These are phyloP conservation scores for Arctium lappa DNA, from an alignment of 129 eudicot genomes.

Conservation along the genomic window DNA sequence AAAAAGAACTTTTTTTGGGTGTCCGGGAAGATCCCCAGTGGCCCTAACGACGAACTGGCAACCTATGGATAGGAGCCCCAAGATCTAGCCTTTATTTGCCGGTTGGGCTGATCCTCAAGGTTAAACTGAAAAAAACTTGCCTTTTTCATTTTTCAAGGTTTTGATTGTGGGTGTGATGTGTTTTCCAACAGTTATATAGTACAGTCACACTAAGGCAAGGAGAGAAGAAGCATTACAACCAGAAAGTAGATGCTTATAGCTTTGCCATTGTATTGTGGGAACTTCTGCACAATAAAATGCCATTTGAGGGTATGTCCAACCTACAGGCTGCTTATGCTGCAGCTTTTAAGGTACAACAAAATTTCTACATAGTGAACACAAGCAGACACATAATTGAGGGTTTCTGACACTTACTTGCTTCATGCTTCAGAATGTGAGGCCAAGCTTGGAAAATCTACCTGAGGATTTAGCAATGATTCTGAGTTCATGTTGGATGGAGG, in stretches of 20 bases:
- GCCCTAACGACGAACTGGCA: too few species aligned
- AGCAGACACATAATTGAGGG: not conserved
- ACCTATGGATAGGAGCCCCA: too few species aligned
- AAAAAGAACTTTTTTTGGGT: too few species aligned
- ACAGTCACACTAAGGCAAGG: constrained; percentile 72
- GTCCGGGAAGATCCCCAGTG: too few species aligned
- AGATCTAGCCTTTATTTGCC: not conserved
- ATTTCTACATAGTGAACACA: constrained; percentile 1
- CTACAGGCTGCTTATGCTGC: constrained; percentile 69
- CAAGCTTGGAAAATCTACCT: constrained; percentile 50
- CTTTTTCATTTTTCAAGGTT: not conserved
- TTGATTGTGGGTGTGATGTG: constrained; percentile 1
- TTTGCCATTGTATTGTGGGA: constrained; percentile 76
- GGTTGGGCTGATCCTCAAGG: not conserved
- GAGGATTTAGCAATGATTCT: constrained; percentile 44
- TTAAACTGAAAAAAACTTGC: not conserved
- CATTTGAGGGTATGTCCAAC: constrained; percentile 69
- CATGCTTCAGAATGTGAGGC: constrained; percentile 50
- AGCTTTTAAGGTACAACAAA: constrained; percentile 51
- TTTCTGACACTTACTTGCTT: constrained; percentile 11
- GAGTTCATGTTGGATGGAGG: constrained; percentile 63
- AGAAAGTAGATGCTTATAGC: constrained; percentile 73
- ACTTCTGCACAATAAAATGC: constrained; percentile 45
- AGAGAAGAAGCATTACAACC: constrained; percentile 69
- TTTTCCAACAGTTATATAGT: constrained; percentile 50